These are phyloP conservation scores for Mucor velutinosus DNA, from an alignment of 371 early-diverging fungal genomes.

Conservation along the genomic window DNA sequence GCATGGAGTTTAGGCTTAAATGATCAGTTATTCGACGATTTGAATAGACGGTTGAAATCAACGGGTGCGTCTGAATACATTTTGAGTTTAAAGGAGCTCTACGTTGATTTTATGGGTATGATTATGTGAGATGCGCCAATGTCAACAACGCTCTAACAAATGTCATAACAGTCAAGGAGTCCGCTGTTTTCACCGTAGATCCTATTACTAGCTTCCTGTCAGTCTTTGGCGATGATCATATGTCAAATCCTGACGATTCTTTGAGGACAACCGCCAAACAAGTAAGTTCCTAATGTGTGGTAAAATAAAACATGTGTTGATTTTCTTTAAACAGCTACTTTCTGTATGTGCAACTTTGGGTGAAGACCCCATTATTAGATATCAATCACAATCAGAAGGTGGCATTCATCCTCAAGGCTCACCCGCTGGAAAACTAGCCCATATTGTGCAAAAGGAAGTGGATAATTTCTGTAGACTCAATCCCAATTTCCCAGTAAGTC, in stretches of 20 bases:
- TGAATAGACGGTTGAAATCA: slow-evolving; percentile 53
- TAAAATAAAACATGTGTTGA: slow-evolving; percentile 4
- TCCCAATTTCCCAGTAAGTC: slow-evolving; percentile 62
- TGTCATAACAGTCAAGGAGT: slow-evolving; percentile 65
- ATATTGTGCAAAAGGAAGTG: slow-evolving; percentile 70
- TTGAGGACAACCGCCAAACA: slow-evolving; percentile 71
- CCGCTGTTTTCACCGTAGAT: slow-evolving; percentile 81
- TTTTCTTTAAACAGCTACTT: slow-evolving; percentile 45
- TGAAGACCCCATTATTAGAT: slow-evolving; percentile 88
- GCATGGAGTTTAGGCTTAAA: slow-evolving; percentile 57
- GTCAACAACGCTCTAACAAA: background rate
- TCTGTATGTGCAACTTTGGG: slow-evolving; percentile 80
- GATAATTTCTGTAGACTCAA: slow-evolving; percentile 62
- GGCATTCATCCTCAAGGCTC: slow-evolving; percentile 57
- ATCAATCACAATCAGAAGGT: slow-evolving; percentile 69
- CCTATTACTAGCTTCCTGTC: slow-evolving; percentile 66
- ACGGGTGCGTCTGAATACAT: slow-evolving; percentile 63
- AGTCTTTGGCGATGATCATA: slow-evolving; percentile 54
- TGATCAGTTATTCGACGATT: slow-evolving; percentile 64
- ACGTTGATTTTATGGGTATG: slow-evolving; percentile 75
- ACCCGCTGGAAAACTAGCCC: slow-evolving; percentile 59
- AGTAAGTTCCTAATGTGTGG: slow-evolving; percentile 32
- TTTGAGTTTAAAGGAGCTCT: slow-evolving; percentile 75
- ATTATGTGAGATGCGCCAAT: background rate
- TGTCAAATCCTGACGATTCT: slow-evolving; percentile 54